Base-by-base conservation (phyloP, 495 filamentous ascomycete genomes). In the Aspergillus ostianus region DNA sequence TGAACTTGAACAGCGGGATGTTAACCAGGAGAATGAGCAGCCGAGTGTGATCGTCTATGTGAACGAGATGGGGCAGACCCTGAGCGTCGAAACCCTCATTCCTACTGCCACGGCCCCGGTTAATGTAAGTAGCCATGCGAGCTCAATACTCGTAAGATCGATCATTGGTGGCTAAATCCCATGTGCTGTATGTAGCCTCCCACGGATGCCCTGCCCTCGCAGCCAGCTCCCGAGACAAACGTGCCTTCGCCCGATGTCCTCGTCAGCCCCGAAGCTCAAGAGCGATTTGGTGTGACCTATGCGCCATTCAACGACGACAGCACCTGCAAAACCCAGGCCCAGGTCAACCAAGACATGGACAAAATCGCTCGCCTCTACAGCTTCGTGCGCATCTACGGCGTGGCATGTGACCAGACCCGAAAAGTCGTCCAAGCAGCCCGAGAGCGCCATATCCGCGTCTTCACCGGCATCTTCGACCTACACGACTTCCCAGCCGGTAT, bases 371-470 rank as follows among this genome's bases (percentile, higher is more conserved):
- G 68, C 17, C 26, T 6, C 7, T 90, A 86, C 73, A 70, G 78
- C 13, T 69, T 85, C 27, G 70, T 96, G 53, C 88, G 92, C 55
- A 81, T 92, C 64, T 96, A 97, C 70, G 92, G 91, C 41, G 82
- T 83, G 32, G 90, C 91, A 70, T 95, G 92, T 72, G 76, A 89
- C 64, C 88, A 92, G 66, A 78, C 90, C 13, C 62, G 74, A 2
- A 82, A 75, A 12, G 85, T 89, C 6, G 69, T 86, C 6, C 67
- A 74, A 7, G 87, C 87, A 3, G 87, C 84, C 3, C 80, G 82
- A 26, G 67, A 73, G 6, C 77, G 82, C 41, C 79, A 80, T 29
- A 81, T 88, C 62, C 85, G 85, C 63, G 71, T 97, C 56, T 88
- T 96, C 64, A 78, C 85, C 15, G 92, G 91, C 30, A 74, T 96